Evolutionary conservation across 495 filamentous ascomycete species (phyloP).

Genomic region (Terfezia claveryi): DNA sequence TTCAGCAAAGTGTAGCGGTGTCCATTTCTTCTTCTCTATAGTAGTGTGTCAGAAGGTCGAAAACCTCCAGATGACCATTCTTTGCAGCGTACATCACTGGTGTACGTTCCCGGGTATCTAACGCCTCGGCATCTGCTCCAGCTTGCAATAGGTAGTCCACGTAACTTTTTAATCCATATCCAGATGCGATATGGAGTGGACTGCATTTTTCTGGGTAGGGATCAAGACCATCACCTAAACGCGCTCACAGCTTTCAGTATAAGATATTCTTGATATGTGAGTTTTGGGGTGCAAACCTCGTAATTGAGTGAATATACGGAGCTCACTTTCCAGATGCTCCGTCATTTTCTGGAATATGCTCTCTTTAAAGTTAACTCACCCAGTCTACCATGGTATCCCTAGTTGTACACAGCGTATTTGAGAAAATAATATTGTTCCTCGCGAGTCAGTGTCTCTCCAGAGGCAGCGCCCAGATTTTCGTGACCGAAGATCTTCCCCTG

Average conservation of each 20-base stretch:
- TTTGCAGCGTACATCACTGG: slow-evolving; percentile 2
- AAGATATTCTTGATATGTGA: not conserved
- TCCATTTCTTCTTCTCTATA: not conserved
- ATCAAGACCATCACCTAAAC: not conserved
- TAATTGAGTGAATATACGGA: not conserved
- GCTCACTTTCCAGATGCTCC: not conserved
- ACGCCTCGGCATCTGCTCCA: not conserved
- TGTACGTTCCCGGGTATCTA: not conserved
- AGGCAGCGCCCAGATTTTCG: not conserved
- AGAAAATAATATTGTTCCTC: not conserved
- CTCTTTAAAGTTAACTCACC: not conserved
- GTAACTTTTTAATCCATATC: not conserved
- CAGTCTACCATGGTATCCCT: not conserved
- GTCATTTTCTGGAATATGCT: not conserved
- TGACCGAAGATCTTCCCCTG: not conserved
- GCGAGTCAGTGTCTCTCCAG: not conserved
- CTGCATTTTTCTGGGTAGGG: not conserved
- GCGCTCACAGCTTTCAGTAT: not conserved
- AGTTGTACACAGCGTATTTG: not conserved
- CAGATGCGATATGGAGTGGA: not conserved
- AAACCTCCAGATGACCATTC: not conserved
- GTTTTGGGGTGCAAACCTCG: not conserved
- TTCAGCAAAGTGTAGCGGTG: slow-evolving; percentile 1
- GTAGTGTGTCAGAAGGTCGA: not conserved
- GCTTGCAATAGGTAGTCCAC: not conserved